A percentile compares a stretch with the other conserved stretches of the same genome.
Conservation (phyloP, 1,284 basidiomycete genomes). For the Xerocomus nothofagi region DNA sequence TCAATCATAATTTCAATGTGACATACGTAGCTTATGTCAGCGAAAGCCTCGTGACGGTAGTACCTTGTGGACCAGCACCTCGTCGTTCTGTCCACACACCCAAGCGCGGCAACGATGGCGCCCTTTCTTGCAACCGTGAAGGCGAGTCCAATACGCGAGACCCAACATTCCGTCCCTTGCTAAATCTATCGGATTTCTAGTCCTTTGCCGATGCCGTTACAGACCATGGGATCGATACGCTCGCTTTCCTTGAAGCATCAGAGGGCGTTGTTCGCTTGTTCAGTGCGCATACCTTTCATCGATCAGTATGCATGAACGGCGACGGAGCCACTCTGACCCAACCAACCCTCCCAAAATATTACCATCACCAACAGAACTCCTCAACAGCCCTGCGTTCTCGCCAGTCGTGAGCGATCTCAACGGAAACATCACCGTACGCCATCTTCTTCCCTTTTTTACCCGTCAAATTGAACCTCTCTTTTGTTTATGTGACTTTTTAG, state of each 20-base stretch:
- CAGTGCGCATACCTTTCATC: slow-evolving; percentile 51
- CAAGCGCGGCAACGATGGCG: slow-evolving; percentile 55
- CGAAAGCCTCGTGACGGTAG: not conserved
- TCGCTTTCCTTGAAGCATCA: slow-evolving; percentile 86
- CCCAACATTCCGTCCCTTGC: not conserved
- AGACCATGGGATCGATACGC: slow-evolving; percentile 86
- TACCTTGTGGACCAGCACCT: not conserved
- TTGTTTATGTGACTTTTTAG: too few species aligned
- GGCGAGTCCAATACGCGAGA: slow-evolving; percentile 41
- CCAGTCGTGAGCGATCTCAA: slow-evolving; percentile 88
- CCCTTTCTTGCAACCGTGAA: slow-evolving; percentile 87
- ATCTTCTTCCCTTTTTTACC: slow-evolving; percentile 1
- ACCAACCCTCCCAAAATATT: not conserved
- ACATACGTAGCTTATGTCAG: slow-evolving; percentile 5
- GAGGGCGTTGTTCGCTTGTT: slow-evolving; percentile 91
- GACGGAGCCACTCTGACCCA: not conserved
- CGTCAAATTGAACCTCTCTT: too few species aligned
- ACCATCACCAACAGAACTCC: slow-evolving; percentile 76
- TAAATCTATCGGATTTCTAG: slow-evolving; percentile 40
- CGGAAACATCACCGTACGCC: slow-evolving; percentile 83
- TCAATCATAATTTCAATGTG: too few species aligned
- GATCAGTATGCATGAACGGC: not conserved
- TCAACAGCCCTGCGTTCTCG: slow-evolving; percentile 84
- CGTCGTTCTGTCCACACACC: slow-evolving; percentile 3
- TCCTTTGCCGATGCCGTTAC: slow-evolving; percentile 90